Percentiles rank a stretch among this genome's conserved stretches.
Conservation (phyloP, 2,329 filamentous ascomycete genomes). For the Ploettnerulaceae sp. region DNA sequence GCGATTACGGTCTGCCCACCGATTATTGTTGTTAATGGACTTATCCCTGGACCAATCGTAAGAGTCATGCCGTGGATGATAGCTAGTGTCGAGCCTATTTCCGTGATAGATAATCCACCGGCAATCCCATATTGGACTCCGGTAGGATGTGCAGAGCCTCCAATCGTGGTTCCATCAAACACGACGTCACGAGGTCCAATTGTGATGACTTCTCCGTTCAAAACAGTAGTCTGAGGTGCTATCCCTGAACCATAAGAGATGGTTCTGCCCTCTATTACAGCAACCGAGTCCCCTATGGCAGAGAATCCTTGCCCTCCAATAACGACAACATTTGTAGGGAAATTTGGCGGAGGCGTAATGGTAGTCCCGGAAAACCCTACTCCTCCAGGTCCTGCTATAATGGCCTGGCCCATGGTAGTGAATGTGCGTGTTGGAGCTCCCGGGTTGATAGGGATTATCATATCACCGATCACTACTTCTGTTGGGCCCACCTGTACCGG, state of each 20-base stretch:
- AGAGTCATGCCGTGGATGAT: slow-evolving; percentile 48
- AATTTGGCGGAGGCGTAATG: slow-evolving; percentile 15
- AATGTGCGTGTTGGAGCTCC: too few relatives aligned
- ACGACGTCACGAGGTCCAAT: slow-evolving; percentile 23
- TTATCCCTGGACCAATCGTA: slow-evolving; percentile 43
- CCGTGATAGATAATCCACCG: slow-evolving; percentile 27
- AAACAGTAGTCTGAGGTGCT: slow-evolving; percentile 18
- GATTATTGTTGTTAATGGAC: slow-evolving; percentile 42
- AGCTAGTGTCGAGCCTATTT: slow-evolving; percentile 33
- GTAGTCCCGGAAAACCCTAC: slow-evolving; percentile 24
- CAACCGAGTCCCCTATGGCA: slow-evolving; percentile 21
- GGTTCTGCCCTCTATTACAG: slow-evolving; percentile 19
- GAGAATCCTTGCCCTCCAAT: slow-evolving; percentile 23
- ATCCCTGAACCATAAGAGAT: slow-evolving; percentile 23
- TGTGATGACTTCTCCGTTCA: slow-evolving; percentile 27
- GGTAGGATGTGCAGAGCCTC: slow-evolving; percentile 18
- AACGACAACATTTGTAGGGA: slow-evolving; percentile 25
- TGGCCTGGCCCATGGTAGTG: too few relatives aligned
- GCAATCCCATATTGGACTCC: slow-evolving; percentile 26
- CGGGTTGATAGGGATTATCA: slow-evolving; percentile 22
- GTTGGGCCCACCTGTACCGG: slow-evolving; percentile 17
- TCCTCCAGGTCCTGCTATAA: slow-evolving; percentile 24
- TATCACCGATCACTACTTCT: slow-evolving; percentile 20
- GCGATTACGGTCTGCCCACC: slow-evolving; percentile 49
- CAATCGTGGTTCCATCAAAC: slow-evolving; percentile 22